Conservation (phyloP, 2,329 filamentous ascomycete genomes). For the Fusarium oligoseptatum region DNA sequence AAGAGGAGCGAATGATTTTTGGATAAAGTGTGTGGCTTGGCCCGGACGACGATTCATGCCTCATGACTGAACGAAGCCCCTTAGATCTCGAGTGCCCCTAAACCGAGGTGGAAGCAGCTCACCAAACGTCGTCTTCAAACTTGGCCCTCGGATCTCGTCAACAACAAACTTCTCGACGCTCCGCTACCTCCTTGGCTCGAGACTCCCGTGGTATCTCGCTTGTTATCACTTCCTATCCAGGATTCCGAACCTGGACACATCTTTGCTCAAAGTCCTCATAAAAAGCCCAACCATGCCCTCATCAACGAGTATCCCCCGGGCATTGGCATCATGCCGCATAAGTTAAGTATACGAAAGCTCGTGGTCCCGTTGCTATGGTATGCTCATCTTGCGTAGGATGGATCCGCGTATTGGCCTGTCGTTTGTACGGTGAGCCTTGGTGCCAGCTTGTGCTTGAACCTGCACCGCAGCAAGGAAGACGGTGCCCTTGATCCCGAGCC, state of each 20-base stretch:
- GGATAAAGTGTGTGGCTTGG: conserved; percentile 69
- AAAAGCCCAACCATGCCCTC: conserved; percentile 87
- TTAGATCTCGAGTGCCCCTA: conserved; percentile 73
- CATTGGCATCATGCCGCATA: conserved; percentile 97
- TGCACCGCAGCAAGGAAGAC: conserved; percentile 75
- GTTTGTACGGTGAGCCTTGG: conserved; percentile 94
- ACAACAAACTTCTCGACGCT: conserved; percentile 80
- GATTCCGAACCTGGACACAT: conserved; percentile 53
- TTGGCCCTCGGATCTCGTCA: conserved; percentile 86
- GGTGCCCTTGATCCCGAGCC: conserved; percentile 67
- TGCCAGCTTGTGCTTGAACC: conserved; percentile 80
- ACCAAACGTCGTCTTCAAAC: conserved; percentile 92
- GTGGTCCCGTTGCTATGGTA: conserved; percentile 23
- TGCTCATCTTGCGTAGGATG: conserved; percentile 70
- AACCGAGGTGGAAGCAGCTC: conserved; percentile 87
- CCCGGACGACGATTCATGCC: not conserved
- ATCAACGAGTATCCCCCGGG: conserved; percentile 92
- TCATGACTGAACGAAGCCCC: conserved; percentile 30
- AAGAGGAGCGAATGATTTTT: conserved; percentile 80
- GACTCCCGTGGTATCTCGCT: conserved; percentile 74
- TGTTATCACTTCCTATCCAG: conserved; percentile 63
- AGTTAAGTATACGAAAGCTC: conserved; percentile 60
- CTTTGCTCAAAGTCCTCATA: conserved; percentile 77
- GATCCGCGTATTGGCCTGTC: conserved; percentile 85
- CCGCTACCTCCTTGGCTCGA: conserved; percentile 82